Evolutionary conservation across 306 rosid genomes (phyloP), one percentile per base, ranked within the genome.

Genomic region (Dalbergia cochinchinensis): DNA sequence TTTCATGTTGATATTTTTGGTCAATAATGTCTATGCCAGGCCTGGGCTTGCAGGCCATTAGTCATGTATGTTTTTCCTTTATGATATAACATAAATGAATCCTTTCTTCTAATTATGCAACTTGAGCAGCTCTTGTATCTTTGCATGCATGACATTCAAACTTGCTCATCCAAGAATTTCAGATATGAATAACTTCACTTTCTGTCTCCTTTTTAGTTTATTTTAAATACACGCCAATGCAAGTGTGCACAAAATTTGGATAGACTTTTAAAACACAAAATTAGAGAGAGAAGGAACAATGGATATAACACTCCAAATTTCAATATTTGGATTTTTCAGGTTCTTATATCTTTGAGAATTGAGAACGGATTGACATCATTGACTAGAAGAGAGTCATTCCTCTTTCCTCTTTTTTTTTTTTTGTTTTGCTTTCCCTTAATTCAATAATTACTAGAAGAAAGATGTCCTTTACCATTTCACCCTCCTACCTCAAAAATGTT

Each of bases 1-100:
- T 86, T 80, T 80, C 72, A 45, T 86, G 69, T 65, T 68, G 76
- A 67, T 77, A 50, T 54, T 41, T 73, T 67, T 63, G 80, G 85
- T 60, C 71, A 81, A 77, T 77, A 81, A 81, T 85, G 80, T 81
- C 69, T 59, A 18, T 5, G 14, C 65, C 8, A 45, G 55, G 78
- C 41, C 41, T 48, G 53, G 31, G 16, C 33, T 15, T 44, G 63
- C 51, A 59, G 5, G 69, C 41, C 37, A 63, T 79, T 61, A 19
- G 22, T 48, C 47, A 22, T 58, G 18, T 31, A 1, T 39, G 5
- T 65, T 1, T 22, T 76, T 13, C 5, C 8, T 15, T 65, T 65
- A 14, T 53, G 8, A 45, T 64, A 3, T 50, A 20, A 20, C 22
- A 20, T 1, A 48, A 69, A 58, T 42, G 66, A 67, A 33, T 18